A percentile compares a stretch with the other conserved stretches of the same genome.
Conservation (phyloP, 768 basidiomycete genomes). For the Hirschioporus abietinus region DNA sequence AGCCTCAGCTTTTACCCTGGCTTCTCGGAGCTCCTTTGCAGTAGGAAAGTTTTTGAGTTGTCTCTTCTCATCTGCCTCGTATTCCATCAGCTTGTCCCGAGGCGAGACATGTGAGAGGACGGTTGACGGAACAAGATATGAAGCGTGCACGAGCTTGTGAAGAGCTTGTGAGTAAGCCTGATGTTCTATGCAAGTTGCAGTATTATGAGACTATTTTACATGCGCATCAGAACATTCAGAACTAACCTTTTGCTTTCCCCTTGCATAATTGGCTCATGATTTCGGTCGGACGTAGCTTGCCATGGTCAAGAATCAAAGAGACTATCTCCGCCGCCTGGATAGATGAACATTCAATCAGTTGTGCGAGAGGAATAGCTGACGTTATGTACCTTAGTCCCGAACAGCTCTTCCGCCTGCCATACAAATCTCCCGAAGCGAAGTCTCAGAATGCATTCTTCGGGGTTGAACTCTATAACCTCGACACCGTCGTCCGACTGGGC, state of each 20-base stretch:
- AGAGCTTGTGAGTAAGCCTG: slow-evolving; percentile 54
- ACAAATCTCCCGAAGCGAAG: slow-evolving; percentile 81
- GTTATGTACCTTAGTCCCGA: slow-evolving; percentile 63
- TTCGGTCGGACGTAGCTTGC: slow-evolving; percentile 75
- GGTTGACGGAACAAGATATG: slow-evolving; percentile 80
- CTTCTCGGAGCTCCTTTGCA: slow-evolving; percentile 70
- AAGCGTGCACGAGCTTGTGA: slow-evolving; percentile 61
- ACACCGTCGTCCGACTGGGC: slow-evolving; percentile 64
- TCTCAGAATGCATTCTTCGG: slow-evolving; percentile 76
- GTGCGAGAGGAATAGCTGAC: slow-evolving; percentile 3
- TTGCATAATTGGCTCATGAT: slow-evolving; percentile 50
- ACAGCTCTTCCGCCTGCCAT: slow-evolving; percentile 63
- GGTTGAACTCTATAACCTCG: slow-evolving; percentile 77
- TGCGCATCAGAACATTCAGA: slow-evolving; percentile 21
- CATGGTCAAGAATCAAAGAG: slow-evolving; percentile 73
- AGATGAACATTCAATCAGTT: slow-evolving; percentile 7
- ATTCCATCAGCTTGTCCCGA: slow-evolving; percentile 72
- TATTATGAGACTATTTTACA: slow-evolving; percentile 15
- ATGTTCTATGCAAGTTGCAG: slow-evolving; percentile 24
- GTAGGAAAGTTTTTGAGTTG: slow-evolving; percentile 75
- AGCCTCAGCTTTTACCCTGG: slow-evolving; percentile 59
- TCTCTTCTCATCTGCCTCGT: slow-evolving; percentile 72
- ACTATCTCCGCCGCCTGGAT: slow-evolving; percentile 73
- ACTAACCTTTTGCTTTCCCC: slow-evolving; percentile 54
- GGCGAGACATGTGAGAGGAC: slow-evolving; percentile 74